Conservation (phyloP, 345 rosid genomes). For the Pugionium dolabratum region DNA sequence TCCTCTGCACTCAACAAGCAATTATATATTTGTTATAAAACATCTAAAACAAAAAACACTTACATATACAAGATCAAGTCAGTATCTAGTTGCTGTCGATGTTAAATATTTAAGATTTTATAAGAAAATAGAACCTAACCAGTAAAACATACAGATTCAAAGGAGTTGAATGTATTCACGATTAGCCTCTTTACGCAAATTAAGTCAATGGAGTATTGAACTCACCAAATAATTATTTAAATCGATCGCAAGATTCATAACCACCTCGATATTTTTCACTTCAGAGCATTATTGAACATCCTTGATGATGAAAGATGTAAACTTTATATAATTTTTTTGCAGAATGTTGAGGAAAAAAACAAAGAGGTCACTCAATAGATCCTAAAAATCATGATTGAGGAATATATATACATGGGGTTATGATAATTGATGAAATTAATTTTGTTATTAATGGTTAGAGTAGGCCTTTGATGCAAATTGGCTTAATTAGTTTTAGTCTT, state of each 20-base stretch:
- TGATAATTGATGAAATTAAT: conserved; percentile 4
- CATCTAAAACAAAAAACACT: neutral
- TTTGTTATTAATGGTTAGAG: conserved; percentile 12
- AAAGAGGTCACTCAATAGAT: neutral
- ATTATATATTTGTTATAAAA: too few relatives aligned
- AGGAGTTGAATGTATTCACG: conserved; percentile 5
- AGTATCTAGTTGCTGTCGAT: conserved; percentile 27
- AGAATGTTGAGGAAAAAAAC: neutral
- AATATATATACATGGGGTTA: conserved; percentile 17
- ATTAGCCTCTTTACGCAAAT: conserved; percentile 19
- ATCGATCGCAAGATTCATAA: neutral
- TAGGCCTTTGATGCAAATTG: conserved; percentile 33
- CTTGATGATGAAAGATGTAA: conserved; percentile 13
- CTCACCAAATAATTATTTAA: conserved; percentile 28
- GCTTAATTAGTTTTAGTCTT: neutral
- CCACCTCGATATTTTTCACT: conserved; percentile 15
- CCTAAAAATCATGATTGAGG: conserved; percentile 21
- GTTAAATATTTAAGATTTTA: neutral
- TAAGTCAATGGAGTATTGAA: conserved; percentile 20
- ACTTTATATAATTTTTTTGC: neutral
- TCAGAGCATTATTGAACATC: neutral
- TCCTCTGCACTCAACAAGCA: too few relatives aligned
- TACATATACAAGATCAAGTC: conserved; percentile 10
- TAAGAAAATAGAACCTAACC: neutral
- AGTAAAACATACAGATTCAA: conserved; percentile 18